These are phyloP conservation scores for Castanea sativa DNA, from an alignment of 306 rosid species.

Conservation along the genomic window DNA sequence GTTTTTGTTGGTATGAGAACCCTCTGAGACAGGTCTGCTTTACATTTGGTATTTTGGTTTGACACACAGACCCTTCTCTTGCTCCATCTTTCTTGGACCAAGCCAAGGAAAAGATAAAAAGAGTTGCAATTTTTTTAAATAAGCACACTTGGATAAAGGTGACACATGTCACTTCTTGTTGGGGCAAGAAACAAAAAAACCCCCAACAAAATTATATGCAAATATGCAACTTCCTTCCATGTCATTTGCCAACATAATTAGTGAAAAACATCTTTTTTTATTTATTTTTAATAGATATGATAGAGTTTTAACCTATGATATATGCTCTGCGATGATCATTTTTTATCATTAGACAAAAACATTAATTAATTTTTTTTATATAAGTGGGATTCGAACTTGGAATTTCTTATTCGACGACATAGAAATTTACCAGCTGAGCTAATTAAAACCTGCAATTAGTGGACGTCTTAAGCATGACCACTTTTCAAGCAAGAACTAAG, in stretches of 20 bases:
- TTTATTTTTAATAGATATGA: too few relatives aligned
- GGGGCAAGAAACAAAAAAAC: neutral
- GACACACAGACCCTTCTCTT: slow-evolving; percentile 22
- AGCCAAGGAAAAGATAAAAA: slow-evolving; percentile 2
- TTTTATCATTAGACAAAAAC: too few relatives aligned
- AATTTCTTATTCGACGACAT: too few relatives aligned
- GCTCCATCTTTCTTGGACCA: slow-evolving; percentile 51
- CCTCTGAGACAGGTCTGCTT: slow-evolving; percentile 15
- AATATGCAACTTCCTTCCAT: slow-evolving; percentile 6
- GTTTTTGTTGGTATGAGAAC: slow-evolving; percentile 7
- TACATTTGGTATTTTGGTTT: slow-evolving; percentile 17
- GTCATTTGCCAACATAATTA: slow-evolving; percentile 10
- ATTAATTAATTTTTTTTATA: too few relatives aligned
- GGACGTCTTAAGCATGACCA: too few relatives aligned
- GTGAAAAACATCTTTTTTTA: neutral
- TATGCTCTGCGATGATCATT: accelerated
- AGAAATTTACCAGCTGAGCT: accelerated
- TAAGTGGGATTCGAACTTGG: too few relatives aligned
- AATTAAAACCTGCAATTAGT: too few relatives aligned
- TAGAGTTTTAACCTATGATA: too few relatives aligned
- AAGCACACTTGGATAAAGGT: neutral
- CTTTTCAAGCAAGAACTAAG: too few relatives aligned
- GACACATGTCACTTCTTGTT: slow-evolving; percentile 24
- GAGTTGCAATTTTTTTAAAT: neutral
- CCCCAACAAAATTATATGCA: slow-evolving; percentile 18